Evolutionary conservation across 2,329 filamentous ascomycete genomes (phyloP).

Genomic region (Leptographium wingfieldii): DNA sequence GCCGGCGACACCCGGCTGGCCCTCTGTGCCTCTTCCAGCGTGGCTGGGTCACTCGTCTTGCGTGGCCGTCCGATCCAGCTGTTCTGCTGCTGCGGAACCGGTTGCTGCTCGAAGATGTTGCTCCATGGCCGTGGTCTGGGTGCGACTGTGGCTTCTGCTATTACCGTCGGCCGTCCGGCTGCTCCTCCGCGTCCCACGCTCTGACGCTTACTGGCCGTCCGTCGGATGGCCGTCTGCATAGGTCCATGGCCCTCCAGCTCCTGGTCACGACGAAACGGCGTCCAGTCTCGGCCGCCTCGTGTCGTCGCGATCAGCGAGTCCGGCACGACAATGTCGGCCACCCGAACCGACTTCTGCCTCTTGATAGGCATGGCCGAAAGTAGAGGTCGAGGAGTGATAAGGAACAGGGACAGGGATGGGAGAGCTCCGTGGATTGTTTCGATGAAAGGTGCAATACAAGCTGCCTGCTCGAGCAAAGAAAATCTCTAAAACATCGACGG

Average conservation of each 20-base stretch:
- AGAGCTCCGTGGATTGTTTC: neutral
- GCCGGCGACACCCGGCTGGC: neutral
- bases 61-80: neutral
- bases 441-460: neutral
- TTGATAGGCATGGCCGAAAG: neutral
- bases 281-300: neutral
- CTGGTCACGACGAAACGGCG: neutral
- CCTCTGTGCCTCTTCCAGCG: neutral
- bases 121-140: neutral
- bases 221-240: neutral
- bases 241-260: neutral
- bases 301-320: conserved; percentile 1
- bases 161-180: neutral
- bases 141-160: neutral
- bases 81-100: neutral
- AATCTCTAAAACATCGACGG: neutral
- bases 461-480: neutral
- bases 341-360: neutral
- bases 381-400: neutral
- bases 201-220: neutral
- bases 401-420: neutral
- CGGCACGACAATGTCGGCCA: neutral
- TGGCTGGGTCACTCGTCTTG: neutral
- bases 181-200: neutral
- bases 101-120: neutral